These are phyloP conservation scores for Fusarium luffae DNA, from an alignment of 2,329 filamentous ascomycete species.

Conservation along the genomic window DNA sequence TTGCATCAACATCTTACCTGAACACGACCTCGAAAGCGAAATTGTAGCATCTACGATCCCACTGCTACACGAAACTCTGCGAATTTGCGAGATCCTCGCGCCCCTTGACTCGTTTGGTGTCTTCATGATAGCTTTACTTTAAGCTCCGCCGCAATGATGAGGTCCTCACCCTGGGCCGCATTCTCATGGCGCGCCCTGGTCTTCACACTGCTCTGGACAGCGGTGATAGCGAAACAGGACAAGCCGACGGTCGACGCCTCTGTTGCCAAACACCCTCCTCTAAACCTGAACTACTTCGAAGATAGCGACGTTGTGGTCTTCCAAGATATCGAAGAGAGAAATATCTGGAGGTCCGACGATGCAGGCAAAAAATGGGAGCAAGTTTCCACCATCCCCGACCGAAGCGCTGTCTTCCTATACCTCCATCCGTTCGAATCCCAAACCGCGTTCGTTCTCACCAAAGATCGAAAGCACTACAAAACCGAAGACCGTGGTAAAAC, in stretches of 20 bases:
- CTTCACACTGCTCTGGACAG: constrained; percentile 58
- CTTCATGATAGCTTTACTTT: constrained; percentile 58
- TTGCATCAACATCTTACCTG: constrained; percentile 25
- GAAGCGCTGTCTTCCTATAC: constrained; percentile 70
- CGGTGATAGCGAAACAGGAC: constrained; percentile 67
- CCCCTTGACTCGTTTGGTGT: constrained; percentile 16
- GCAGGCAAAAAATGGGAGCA: constrained; percentile 81
- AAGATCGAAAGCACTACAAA: constrained; percentile 77
- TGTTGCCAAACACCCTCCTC: constrained; percentile 73
- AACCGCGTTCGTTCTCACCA: constrained; percentile 83
- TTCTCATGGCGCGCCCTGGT: constrained; percentile 63
- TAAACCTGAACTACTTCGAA: constrained; percentile 87
- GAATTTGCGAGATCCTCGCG: constrained; percentile 16
- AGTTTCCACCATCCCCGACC: constrained; percentile 72
- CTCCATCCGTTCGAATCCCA: constrained; percentile 83
- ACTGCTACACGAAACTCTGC: not conserved
- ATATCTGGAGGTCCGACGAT: constrained; percentile 81
- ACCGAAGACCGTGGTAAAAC: constrained; percentile 84
- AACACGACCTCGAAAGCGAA: constrained; percentile 10
- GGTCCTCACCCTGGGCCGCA: constrained; percentile 60
- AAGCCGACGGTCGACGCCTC: constrained; percentile 73
- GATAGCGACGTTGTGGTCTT: constrained; percentile 85
- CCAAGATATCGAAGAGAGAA: constrained; percentile 71
- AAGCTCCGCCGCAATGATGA: constrained; percentile 62
- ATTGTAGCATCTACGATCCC: constrained; percentile 11